Percentiles rank a stretch among this genome's conserved stretches.
These are phyloP conservation scores for Pestalotiopsis sp. DNA, from an alignment of 2,329 filamentous ascomycete species.

Conservation along the genomic window DNA sequence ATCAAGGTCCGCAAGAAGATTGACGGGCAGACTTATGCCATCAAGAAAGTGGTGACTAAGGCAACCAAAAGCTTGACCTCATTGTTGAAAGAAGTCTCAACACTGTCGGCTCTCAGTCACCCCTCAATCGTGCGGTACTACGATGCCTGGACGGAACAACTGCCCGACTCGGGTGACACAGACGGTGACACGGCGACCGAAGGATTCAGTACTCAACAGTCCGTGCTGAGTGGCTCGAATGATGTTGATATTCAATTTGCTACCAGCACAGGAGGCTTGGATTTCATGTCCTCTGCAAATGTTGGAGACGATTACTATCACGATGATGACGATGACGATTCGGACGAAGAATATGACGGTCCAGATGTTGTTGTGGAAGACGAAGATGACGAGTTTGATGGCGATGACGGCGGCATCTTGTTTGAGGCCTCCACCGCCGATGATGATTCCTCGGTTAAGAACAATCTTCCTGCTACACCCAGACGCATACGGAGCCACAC, in stretches of 20 bases:
- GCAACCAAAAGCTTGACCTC: slow-evolving; percentile 80
- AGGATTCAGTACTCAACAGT: slow-evolving; percentile 35
- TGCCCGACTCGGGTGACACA: slow-evolving; percentile 53
- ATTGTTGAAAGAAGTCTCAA: slow-evolving; percentile 80
- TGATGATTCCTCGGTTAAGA: slow-evolving; percentile 20
- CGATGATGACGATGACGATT: slow-evolving; percentile 44
- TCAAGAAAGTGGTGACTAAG: slow-evolving; percentile 92
- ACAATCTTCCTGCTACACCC: slow-evolving; percentile 21
- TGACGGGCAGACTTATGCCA: slow-evolving; percentile 90
- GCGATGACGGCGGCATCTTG: slow-evolving; percentile 46
- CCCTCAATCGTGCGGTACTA: slow-evolving; percentile 87
- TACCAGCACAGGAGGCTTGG: slow-evolving; percentile 77
- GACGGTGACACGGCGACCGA: slow-evolving; percentile 62
- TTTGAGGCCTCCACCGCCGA: slow-evolving; percentile 20
- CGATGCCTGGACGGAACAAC: slow-evolving; percentile 89
- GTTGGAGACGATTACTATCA: slow-evolving; percentile 79
- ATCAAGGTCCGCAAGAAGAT: slow-evolving; percentile 94
- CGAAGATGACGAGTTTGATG: slow-evolving; percentile 39
- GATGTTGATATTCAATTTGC: slow-evolving; percentile 59
- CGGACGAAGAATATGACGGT: slow-evolving; percentile 38
- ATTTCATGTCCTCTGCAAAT: slow-evolving; percentile 89
- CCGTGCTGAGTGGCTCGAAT: slow-evolving; percentile 41
- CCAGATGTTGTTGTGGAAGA: slow-evolving; percentile 40
- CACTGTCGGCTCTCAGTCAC: slow-evolving; percentile 91
- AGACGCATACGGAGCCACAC: slow-evolving; percentile 38